Conservation (phyloP, 495 filamentous ascomycete species). For the Parmelia sp. region DNA sequence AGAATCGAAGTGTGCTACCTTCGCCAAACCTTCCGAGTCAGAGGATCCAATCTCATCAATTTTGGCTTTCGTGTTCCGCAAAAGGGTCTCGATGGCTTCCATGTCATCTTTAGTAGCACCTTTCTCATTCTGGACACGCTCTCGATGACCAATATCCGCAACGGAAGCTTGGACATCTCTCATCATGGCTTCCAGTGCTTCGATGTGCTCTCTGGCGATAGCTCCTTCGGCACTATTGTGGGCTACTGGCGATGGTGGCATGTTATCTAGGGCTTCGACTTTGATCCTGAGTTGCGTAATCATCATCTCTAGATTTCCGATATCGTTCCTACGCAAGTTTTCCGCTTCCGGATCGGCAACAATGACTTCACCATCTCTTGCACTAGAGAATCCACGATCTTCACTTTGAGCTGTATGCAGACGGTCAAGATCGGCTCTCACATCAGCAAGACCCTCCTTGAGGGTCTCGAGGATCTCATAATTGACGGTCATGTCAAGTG, state of each 20-base stretch:
- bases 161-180: slow-evolving; percentile 55
- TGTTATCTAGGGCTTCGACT: slow-evolving; percentile 69
- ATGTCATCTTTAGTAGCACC: slow-evolving; percentile 65
- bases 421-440: slow-evolving; percentile 71
- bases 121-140: slow-evolving; percentile 36
- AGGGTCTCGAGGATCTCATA: slow-evolving; percentile 83
- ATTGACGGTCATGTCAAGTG: slow-evolving; percentile 68
- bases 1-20: slow-evolving; percentile 67
- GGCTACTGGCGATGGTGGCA: slow-evolving; percentile 40
- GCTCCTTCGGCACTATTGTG: slow-evolving; percentile 37
- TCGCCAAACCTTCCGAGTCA: slow-evolving; percentile 50
- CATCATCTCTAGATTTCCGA: slow-evolving; percentile 75
- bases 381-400: slow-evolving; percentile 36
- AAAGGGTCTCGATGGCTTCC: slow-evolving; percentile 79
- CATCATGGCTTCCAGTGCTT: slow-evolving; percentile 50
- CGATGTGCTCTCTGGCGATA: slow-evolving; percentile 54
- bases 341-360: slow-evolving; percentile 44
- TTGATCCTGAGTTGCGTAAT: slow-evolving; percentile 77
- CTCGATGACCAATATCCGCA: slow-evolving; percentile 38
- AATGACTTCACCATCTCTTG: slow-evolving; percentile 49
- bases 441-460: slow-evolving; percentile 64
- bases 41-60: slow-evolving; percentile 71
- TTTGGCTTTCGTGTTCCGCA: slow-evolving; percentile 75
- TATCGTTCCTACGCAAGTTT: slow-evolving; percentile 55
- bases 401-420: slow-evolving; percentile 50